Percentiles rank a stretch among this genome's conserved stretches.
Evolutionary conservation across 2,329 filamentous ascomycete species (phyloP).

Genomic region (Hypoxylon sp.): DNA sequence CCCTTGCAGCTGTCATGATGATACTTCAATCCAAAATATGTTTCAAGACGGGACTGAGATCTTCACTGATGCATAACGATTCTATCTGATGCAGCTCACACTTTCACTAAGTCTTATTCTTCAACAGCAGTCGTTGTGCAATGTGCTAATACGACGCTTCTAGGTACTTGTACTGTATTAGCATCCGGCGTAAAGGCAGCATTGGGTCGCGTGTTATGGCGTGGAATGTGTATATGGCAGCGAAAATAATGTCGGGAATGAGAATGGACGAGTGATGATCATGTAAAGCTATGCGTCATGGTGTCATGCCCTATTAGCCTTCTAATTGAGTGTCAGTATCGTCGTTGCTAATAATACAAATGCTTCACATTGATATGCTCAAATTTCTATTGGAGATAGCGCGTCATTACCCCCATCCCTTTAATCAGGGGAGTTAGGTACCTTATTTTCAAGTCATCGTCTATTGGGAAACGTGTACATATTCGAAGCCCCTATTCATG

Average conservation of each 20-base stretch:
- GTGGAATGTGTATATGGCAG: not conserved
- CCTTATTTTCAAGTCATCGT: no score
- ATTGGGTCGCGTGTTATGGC: slow-evolving; percentile 2
- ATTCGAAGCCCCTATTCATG: no score
- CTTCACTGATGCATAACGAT: slow-evolving; percentile 52
- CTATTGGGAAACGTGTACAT: no score
- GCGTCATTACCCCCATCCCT: not conserved
- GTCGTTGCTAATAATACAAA: not conserved
- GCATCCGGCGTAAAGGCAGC: slow-evolving; percentile 1
- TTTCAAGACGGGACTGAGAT: slow-evolving; percentile 57
- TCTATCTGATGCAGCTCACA: slow-evolving; percentile 45
- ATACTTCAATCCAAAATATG: slow-evolving; percentile 54
- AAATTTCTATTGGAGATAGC: not conserved
- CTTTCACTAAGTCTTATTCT: not conserved
- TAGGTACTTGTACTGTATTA: slow-evolving; percentile 23
- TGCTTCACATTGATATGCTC: not conserved
- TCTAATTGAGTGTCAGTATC: not conserved
- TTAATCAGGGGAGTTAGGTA: not conserved
- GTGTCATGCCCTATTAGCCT: not conserved
- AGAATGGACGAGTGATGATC: slow-evolving; percentile 26
- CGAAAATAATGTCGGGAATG: slow-evolving; percentile 11
- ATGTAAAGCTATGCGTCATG: not conserved
- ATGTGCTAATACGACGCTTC: slow-evolving; percentile 8
- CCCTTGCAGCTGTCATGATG: slow-evolving; percentile 48
- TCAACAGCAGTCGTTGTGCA: not conserved